Conservation (phyloP, 495 filamentous ascomycete genomes). For the Aspergillus hancockii region DNA sequence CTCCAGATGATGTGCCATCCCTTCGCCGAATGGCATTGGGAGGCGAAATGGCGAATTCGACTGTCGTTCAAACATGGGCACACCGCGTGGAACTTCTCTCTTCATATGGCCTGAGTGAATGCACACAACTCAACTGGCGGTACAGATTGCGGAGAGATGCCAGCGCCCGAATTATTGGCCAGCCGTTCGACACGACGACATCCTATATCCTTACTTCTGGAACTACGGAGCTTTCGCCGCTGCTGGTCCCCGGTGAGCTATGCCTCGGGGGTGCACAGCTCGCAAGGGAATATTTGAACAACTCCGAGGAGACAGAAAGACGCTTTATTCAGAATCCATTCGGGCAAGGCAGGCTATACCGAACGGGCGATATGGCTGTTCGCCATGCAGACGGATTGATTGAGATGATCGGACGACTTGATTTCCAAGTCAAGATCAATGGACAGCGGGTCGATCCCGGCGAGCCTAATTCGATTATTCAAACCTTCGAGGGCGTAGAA, state of each 20-base stretch:
- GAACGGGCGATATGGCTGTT: conserved; percentile 4
- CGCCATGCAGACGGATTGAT: background rate
- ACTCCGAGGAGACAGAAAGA: background rate
- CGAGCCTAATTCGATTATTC: background rate
- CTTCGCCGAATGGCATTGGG: background rate
- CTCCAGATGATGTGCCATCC: background rate
- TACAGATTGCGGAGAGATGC: background rate
- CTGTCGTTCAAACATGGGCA: background rate
- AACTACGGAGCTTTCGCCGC: no score
- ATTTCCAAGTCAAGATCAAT: conserved; percentile 3
- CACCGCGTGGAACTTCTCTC: background rate
- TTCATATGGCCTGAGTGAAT: conserved; percentile 1
- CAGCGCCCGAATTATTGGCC: background rate
- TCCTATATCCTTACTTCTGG: no score
- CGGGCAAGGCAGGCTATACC: conserved; percentile 4
- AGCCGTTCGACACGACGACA: no score
- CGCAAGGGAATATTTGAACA: no score
- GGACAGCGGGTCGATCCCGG: conserved; percentile 2
- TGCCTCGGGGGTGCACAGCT: no score
- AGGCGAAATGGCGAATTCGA: background rate
- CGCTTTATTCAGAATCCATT: background rate
- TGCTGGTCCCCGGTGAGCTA: no score
- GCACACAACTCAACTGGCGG: conserved; percentile 6
- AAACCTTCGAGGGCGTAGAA: background rate
- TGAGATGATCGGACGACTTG: conserved; percentile 5